Percentiles rank a stretch among this genome's conserved stretches.
These are phyloP conservation scores for Alternaria panax DNA, from an alignment of 2,329 filamentous ascomycete genomes.

Conservation along the genomic window DNA sequence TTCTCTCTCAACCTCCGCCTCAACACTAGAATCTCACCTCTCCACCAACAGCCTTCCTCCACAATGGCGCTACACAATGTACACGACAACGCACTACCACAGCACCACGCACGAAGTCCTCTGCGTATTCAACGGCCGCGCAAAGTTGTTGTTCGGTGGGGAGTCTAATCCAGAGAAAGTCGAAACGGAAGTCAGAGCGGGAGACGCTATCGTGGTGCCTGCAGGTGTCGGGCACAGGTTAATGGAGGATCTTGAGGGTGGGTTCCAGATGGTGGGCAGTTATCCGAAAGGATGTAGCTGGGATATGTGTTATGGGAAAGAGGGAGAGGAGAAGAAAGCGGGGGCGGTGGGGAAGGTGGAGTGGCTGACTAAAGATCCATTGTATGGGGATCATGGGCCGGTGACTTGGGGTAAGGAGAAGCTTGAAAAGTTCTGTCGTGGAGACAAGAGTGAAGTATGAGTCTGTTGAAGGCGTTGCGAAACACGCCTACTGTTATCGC, in stretches of 20 bases:
- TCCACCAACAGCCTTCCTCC: slow-evolving; percentile 60
- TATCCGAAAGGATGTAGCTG: slow-evolving; percentile 67
- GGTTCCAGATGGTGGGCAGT: slow-evolving; percentile 72
- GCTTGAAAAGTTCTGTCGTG: slow-evolving; percentile 15
- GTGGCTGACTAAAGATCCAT: slow-evolving; percentile 68
- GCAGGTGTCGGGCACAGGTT: slow-evolving; percentile 71
- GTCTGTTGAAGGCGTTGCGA: not conserved
- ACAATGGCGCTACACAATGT: slow-evolving; percentile 76
- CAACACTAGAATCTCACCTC: slow-evolving; percentile 65
- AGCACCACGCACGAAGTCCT: slow-evolving; percentile 72
- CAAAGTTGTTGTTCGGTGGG: slow-evolving; percentile 71
- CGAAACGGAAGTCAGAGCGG: slow-evolving; percentile 63
- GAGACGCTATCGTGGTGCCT: slow-evolving; percentile 71
- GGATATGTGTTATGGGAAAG: slow-evolving; percentile 74
- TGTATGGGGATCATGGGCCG: slow-evolving; percentile 48
- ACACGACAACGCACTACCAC: slow-evolving; percentile 70
- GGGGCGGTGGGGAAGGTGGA: slow-evolving; percentile 57
- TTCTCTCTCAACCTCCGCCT: slow-evolving; percentile 52
- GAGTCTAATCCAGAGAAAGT: slow-evolving; percentile 66
- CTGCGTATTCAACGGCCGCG: slow-evolving; percentile 64
- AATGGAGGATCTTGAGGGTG: slow-evolving; percentile 62
- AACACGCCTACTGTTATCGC: too few species aligned
- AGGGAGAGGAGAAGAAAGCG: slow-evolving; percentile 63
- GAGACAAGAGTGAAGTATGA: slow-evolving; percentile 11
- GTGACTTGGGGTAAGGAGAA: slow-evolving; percentile 32